Evolutionary conservation across 176 grass and related monocot genomes (phyloP), one percentile per base, ranked within the genome.

Genomic region (Cenchrus fungigraminus): DNA sequence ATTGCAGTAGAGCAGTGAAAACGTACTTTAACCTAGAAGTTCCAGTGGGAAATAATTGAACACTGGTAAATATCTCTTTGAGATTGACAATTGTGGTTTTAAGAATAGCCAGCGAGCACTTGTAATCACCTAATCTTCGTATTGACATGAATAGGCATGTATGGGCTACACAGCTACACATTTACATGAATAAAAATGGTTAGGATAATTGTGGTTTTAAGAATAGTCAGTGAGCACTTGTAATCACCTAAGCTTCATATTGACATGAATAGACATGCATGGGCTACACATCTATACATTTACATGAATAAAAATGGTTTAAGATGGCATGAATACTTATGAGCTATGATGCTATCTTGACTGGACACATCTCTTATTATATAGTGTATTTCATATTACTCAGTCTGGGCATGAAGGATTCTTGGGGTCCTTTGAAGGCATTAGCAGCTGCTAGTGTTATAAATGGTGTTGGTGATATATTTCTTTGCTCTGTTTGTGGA

Each of bases 341-440:
- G 75, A 58, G 31, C 56, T 15, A 58, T 79, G 62, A 63, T 61
- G n/a, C 53, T 86, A 55, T 76, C 3, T 68, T 82, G 40, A 74
- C 31, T 74, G 53, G 52, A 86, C 78, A 15, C 75, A 74, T 87
- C 22, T 84, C 79, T 77, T 85, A 47, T 85, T 58, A 73, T 87
- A 56, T 52, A 69, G n/a, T 50, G 53, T 86, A 8, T 81, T 73
- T 78, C 31, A 45, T 73, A 28, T 82, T 32, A 78, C 78, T 79
- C 96, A 98, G 96, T 93, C 89, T 98, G 84, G 96, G 93, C 47
- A 98, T 95, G 93, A 98, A 98, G 87, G 93, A 98, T 87, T 88
- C 96, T 73, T 98, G 93, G 96, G 96, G 96, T 79, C 96, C 96
- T 87, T 87, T 98, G 87, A 98, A 92, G 86, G 96, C 88, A 52